phyloP scores from a whole-genome alignment of 208 protist species.

The Angomonas deanei region DNA sequence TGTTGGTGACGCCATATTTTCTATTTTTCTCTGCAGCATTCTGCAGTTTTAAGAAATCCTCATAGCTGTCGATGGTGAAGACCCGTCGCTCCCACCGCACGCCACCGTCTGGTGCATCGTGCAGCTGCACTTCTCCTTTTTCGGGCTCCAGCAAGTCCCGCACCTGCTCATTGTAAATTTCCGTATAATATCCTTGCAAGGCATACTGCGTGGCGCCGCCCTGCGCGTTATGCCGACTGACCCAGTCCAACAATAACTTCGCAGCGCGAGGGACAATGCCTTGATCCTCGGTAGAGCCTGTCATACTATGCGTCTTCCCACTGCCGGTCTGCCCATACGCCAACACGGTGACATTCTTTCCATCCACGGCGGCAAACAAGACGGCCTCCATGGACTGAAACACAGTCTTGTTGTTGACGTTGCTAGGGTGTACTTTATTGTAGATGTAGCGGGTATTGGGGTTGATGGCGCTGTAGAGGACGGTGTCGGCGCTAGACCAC shows the following conservation, averaged over 20 bases:
- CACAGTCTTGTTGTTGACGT: constrained; percentile 65
- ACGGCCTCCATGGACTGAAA: constrained; percentile 76
- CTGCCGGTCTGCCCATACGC: constrained; percentile 91
- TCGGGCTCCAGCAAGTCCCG: constrained; percentile 64
- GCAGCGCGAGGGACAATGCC: constrained; percentile 46
- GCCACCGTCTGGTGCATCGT: constrained; percentile 37
- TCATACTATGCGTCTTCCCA: constrained; percentile 91
- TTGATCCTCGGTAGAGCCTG: constrained; percentile 43
- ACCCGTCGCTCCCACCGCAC: constrained; percentile 43
- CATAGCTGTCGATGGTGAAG: constrained; percentile 46
- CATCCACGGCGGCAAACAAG: constrained; percentile 71
- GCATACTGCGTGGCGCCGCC: neutral
- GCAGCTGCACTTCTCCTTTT: constrained; percentile 26
- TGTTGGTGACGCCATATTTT: constrained; percentile 81
- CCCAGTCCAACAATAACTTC: constrained; percentile 58
- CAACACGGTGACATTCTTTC: constrained; percentile 75
- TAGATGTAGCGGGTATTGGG: constrained; percentile 77
- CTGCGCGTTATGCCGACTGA: constrained; percentile 6
- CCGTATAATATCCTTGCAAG: constrained; percentile 43
- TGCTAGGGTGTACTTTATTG: constrained; percentile 81
- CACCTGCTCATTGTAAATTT: constrained; percentile 86
- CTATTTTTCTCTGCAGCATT: constrained; percentile 60
- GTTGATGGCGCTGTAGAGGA: constrained; percentile 76
- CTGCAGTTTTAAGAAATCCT: constrained; percentile 67
- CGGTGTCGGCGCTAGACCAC: constrained; percentile 80